Base-by-base conservation (phyloP, 257 asterid species). In the Verbena officinalis region DNA sequence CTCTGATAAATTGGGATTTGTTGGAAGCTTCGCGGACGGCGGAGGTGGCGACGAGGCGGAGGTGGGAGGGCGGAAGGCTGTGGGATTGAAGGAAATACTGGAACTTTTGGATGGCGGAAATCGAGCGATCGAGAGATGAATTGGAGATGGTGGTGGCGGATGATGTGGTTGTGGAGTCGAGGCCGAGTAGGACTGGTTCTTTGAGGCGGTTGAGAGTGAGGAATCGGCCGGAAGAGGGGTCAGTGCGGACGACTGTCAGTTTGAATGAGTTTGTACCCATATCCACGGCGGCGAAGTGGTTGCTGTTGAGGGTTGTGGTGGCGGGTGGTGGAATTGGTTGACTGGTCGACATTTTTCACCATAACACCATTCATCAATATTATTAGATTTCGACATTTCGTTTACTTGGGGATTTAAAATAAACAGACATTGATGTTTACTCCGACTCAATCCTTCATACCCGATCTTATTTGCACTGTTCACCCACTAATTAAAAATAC, bases 11-110 rank as follows among this genome's bases (percentile, higher is more conserved):
- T 31, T 87, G 77, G 55, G 80, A 67, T 51, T 74, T 77, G 77
- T 90, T 85, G 52, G 91, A 75, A 22, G 97, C 87, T 85, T 90
- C 95, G 31, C 97, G 95, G 59, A 90, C 85, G 42, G 97, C 95
- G 21, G 95, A 89, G 59, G 97, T 89, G 48, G 97, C 95, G 43
- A 89, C 95, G 77, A 87, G 65, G 77, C 88, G 91, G 69, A 75
- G 75, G 63, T 74, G 81, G 67, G 88, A 73, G 40, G 75, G 46
- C 19, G 84, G 77, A 15, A 87, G 60, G 9, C 74, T 79, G 72
- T 68, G 73, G 54, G 74, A 60, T 39, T 59, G 60, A 50, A 83
- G 75, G 64, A 72, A 59, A 0, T 52, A 62, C 67, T 68, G 87
- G 69, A 89, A 87, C n/a, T 72, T 74, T 27, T 51, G 59, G 39